These are phyloP conservation scores for Suillus luteus DNA, from an alignment of 768 basidiomycete genomes.

Conservation along the genomic window DNA sequence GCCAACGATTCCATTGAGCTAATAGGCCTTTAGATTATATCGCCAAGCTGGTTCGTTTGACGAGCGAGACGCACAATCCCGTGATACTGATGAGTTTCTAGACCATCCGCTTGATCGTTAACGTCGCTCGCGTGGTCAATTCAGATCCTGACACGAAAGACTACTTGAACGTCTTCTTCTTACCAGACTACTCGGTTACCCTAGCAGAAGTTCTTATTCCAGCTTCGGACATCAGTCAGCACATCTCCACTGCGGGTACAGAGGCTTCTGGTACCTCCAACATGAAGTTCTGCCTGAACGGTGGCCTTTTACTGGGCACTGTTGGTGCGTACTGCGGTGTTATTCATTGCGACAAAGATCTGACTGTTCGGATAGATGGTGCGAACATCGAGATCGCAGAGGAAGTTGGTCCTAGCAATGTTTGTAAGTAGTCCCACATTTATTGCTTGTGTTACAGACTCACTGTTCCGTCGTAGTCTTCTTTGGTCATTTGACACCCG, in stretches of 20 bases:
- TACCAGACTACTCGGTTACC: conserved; percentile 93
- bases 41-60: conserved; percentile 71
- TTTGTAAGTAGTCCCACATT: conserved; percentile 59
- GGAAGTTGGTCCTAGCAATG: conserved; percentile 90
- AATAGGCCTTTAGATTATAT: conserved; percentile 63
- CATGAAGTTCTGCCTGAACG: conserved; percentile 91
- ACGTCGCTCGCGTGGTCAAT: conserved; percentile 69
- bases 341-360: not conserved
- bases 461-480: conserved; percentile 57
- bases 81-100: conserved; percentile 26
- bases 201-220: conserved; percentile 83
- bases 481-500: conserved; percentile 86
- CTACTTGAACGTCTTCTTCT: conserved; percentile 87
- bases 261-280: conserved; percentile 84
- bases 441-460: not conserved
- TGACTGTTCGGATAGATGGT: conserved; percentile 56
- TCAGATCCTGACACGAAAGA: conserved; percentile 86
- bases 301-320: conserved; percentile 85
- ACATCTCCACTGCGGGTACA: conserved; percentile 97
- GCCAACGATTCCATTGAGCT: conserved; percentile 14
- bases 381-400: conserved; percentile 98
- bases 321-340: conserved; percentile 47
- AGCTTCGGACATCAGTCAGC: conserved; percentile 93
- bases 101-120: conserved; percentile 93
- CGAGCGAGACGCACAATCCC: not conserved